Evolutionary conservation across 805 yeast genomes (phyloP).

Genomic region (Dipodascus albidus): DNA sequence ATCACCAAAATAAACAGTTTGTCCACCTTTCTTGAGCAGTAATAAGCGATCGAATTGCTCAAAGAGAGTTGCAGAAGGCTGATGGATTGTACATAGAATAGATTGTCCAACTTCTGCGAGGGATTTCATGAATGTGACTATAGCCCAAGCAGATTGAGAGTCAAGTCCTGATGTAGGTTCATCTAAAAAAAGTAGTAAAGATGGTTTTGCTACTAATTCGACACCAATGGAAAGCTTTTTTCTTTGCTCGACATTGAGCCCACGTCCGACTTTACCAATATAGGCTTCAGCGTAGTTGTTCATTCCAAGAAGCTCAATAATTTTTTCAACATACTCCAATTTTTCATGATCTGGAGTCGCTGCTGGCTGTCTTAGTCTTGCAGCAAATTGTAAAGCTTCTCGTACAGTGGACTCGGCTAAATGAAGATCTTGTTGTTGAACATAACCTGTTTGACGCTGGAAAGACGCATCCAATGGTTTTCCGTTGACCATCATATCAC

Average conservation of each 20-base stretch:
- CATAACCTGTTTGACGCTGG: slow-evolving; percentile 71
- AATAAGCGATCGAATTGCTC: slow-evolving; percentile 58
- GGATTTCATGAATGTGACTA: slow-evolving; percentile 53
- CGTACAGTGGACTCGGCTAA: slow-evolving; percentile 58
- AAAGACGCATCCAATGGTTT: slow-evolving; percentile 50
- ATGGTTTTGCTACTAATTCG: slow-evolving; percentile 59
- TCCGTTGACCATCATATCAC: slow-evolving; percentile 65
- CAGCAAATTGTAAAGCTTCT: slow-evolving; percentile 63
- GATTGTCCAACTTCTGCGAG: slow-evolving; percentile 66
- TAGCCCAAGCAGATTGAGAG: slow-evolving; percentile 54
- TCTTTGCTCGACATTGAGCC: slow-evolving; percentile 57
- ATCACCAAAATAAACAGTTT: slow-evolving; percentile 74
- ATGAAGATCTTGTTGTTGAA: slow-evolving; percentile 73
- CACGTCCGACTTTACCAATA: slow-evolving; percentile 68
- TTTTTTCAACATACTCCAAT: slow-evolving; percentile 54
- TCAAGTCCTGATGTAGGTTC: slow-evolving; percentile 70
- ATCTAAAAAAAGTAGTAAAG: slow-evolving; percentile 46
- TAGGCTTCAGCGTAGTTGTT: slow-evolving; percentile 61
- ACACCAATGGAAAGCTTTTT: slow-evolving; percentile 62
- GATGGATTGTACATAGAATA: slow-evolving; percentile 66
- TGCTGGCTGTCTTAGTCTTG: slow-evolving; percentile 60
- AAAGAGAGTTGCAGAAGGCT: slow-evolving; percentile 61
- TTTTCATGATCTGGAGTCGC: slow-evolving; percentile 46
- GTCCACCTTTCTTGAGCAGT: slow-evolving; percentile 64
- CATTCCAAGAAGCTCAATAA: slow-evolving; percentile 60